Evolutionary conservation across 495 filamentous ascomycete genomes (phyloP).

Genomic region (Cercophora newfieldiana): DNA sequence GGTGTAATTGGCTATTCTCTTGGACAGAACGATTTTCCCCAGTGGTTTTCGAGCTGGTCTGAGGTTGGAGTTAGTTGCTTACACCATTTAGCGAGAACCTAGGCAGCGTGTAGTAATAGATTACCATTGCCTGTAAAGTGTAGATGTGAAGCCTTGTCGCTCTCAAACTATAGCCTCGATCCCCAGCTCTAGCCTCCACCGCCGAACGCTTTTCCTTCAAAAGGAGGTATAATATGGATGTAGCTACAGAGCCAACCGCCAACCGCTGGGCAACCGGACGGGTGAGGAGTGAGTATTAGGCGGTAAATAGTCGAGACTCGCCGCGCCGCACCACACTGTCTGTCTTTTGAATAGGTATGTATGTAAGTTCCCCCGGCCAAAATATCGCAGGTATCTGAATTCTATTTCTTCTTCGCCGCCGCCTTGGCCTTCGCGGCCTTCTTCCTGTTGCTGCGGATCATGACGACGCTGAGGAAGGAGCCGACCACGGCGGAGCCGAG

Average conservation of each 20-base stretch:
- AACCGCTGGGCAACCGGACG: background rate
- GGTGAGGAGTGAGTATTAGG: background rate
- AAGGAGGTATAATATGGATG: background rate
- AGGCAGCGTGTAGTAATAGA: constrained; percentile 1
- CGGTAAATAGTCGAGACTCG: background rate
- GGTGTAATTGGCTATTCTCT: constrained; percentile 15
- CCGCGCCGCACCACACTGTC: too few species aligned
- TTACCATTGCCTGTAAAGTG: background rate
- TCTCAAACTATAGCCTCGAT: background rate
- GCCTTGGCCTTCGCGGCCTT: constrained; percentile 90
- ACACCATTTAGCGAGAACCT: constrained; percentile 3
- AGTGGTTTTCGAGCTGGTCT: background rate
- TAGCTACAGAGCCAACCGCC: background rate
- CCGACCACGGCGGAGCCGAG: constrained; percentile 92
- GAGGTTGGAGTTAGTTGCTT: background rate
- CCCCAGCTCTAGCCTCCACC: background rate
- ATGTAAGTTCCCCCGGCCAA: too few species aligned
- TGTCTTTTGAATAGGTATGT: too few species aligned
- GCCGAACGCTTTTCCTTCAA: background rate
- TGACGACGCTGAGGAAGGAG: constrained; percentile 92
- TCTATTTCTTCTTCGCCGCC: constrained; percentile 59
- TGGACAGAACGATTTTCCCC: constrained; percentile 6
- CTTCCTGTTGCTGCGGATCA: constrained; percentile 98
- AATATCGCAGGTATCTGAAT: too few species aligned
- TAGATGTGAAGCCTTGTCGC: background rate